These are phyloP conservation scores for Mrakia blollopis DNA, from an alignment of 768 basidiomycete genomes.

Conservation along the genomic window DNA sequence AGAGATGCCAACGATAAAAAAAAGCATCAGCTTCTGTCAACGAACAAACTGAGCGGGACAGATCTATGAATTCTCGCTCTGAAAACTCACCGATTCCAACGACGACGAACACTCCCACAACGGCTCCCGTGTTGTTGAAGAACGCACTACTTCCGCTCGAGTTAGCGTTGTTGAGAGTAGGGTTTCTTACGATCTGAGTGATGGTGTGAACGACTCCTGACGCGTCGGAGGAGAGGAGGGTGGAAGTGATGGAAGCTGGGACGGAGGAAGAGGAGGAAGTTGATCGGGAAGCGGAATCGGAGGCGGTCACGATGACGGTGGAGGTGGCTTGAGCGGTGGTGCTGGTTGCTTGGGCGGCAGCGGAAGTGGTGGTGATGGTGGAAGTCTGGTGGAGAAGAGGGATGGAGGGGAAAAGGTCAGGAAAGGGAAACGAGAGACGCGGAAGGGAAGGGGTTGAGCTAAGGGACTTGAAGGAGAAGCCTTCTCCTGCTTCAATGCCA, in stretches of 20 bases:
- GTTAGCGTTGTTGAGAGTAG: conserved; percentile 39
- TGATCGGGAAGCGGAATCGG: conserved; percentile 36
- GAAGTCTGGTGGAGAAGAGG: conserved; percentile 2
- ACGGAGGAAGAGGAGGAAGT: conserved; percentile 37
- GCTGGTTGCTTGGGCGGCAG: background rate
- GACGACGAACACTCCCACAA: conserved; percentile 33
- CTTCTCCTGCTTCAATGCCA: background rate
- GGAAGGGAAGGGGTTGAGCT: background rate
- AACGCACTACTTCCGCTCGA: conserved; percentile 20
- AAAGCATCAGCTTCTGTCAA: background rate
- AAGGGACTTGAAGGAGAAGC: background rate
- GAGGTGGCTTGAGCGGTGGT: conserved; percentile 30
- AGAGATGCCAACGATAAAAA: background rate
- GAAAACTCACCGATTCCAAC: conserved; percentile 27
- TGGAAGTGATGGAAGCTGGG: conserved; percentile 40
- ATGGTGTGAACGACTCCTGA: conserved; percentile 42
- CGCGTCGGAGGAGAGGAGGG: conserved; percentile 37
- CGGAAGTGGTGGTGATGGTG: background rate
- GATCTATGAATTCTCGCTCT: too few relatives aligned
- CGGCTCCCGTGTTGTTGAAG: conserved; percentile 32
- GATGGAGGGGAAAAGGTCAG: background rate
- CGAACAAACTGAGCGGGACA: too few relatives aligned
- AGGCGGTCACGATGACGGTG: conserved; percentile 40
- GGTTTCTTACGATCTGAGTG: conserved; percentile 44
- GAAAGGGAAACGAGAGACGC: background rate